Evolutionary conservation across 164 flowering plant genomes (phyloP).

Genomic region (Tinospora cordifolia): DNA sequence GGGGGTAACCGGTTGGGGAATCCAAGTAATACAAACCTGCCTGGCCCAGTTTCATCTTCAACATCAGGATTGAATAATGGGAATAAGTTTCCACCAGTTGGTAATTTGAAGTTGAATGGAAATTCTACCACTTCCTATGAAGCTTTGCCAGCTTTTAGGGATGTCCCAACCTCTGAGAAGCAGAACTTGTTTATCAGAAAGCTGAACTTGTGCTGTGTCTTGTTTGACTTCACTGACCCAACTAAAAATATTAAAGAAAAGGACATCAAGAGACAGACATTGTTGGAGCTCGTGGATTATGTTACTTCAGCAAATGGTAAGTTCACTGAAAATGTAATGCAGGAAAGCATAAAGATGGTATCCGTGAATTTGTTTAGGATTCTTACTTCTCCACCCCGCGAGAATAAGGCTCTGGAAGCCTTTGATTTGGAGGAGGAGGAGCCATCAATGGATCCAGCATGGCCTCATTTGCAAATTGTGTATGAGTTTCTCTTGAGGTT

Average conservation of each 20-base stretch:
- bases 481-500: slow-evolving; percentile 68
- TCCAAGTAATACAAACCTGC: slow-evolving; percentile 15
- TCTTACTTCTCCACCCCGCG: slow-evolving; percentile 47
- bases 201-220: slow-evolving; percentile 56
- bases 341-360: slow-evolving; percentile 56
- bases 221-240: slow-evolving; percentile 74
- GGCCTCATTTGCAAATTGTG: slow-evolving; percentile 84
- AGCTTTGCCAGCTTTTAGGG: slow-evolving; percentile 62
- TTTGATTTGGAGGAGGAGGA: slow-evolving; percentile 82
- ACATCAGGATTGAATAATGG: slow-evolving; percentile 22
- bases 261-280: slow-evolving; percentile 67
- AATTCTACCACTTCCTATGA: slow-evolving; percentile 32
- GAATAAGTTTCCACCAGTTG: slow-evolving; percentile 14
- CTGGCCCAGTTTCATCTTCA: slow-evolving; percentile 17
- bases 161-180: slow-evolving; percentile 67
- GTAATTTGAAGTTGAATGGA: slow-evolving; percentile 30
- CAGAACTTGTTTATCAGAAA: slow-evolving; percentile 59
- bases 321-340: slow-evolving; percentile 52
- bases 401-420: slow-evolving; percentile 44
- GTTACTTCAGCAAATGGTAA: slow-evolving; percentile 60
- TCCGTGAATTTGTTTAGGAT: slow-evolving; percentile 62
- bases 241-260: slow-evolving; percentile 65
- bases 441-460: slow-evolving; percentile 75
- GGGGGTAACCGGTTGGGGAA: slow-evolving; percentile 21
- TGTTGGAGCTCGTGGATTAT: slow-evolving; percentile 77